A percentile compares a stretch with the other conserved stretches of the same genome.
These are phyloP conservation scores for Dactylella cylindrospora DNA, from an alignment of 2,329 filamentous ascomycete species.

Conservation along the genomic window DNA sequence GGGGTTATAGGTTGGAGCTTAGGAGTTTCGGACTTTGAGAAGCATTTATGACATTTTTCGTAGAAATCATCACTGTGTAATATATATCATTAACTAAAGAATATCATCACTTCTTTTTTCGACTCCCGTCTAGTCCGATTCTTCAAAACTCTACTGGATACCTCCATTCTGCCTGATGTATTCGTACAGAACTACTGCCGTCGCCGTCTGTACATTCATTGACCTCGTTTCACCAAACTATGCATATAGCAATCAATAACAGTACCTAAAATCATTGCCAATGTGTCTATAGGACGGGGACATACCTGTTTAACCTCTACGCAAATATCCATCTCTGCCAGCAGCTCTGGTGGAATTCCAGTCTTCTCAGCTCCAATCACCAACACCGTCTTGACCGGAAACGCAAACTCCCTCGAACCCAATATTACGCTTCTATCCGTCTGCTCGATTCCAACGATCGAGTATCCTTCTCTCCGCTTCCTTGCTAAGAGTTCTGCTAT, in stretches of 20 bases:
- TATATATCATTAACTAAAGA: not conserved
- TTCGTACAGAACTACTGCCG: slow-evolving; percentile 58
- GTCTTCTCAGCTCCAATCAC: slow-evolving; percentile 59
- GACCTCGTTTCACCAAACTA: slow-evolving; percentile 57
- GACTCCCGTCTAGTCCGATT: not conserved
- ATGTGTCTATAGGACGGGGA: not conserved
- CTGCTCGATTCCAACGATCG: slow-evolving; percentile 60
- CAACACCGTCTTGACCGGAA: slow-evolving; percentile 53
- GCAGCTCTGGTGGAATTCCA: slow-evolving; percentile 56
- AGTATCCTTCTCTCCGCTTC: slow-evolving; percentile 56
- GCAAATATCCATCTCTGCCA: slow-evolving; percentile 57
- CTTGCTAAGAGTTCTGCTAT: slow-evolving; percentile 53
- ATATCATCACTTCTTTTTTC: not conserved
- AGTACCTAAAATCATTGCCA: no score
- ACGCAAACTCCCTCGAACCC: slow-evolving; percentile 48
- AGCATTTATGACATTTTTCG: no score
- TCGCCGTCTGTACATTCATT: slow-evolving; percentile 61
- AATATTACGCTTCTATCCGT: slow-evolving; percentile 57
- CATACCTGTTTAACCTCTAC: slow-evolving; percentile 58
- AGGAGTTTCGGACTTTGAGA: no score
- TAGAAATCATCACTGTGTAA: no score
- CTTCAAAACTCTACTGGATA: slow-evolving; percentile 16
- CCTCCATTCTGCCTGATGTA: slow-evolving; percentile 54
- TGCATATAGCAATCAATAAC: slow-evolving; percentile 2
- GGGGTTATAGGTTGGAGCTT: no score